Percentiles rank a stretch among this genome's conserved stretches.
Evolutionary conservation across 805 yeast species (phyloP).

Genomic region (Teunomyces gatunensis): DNA sequence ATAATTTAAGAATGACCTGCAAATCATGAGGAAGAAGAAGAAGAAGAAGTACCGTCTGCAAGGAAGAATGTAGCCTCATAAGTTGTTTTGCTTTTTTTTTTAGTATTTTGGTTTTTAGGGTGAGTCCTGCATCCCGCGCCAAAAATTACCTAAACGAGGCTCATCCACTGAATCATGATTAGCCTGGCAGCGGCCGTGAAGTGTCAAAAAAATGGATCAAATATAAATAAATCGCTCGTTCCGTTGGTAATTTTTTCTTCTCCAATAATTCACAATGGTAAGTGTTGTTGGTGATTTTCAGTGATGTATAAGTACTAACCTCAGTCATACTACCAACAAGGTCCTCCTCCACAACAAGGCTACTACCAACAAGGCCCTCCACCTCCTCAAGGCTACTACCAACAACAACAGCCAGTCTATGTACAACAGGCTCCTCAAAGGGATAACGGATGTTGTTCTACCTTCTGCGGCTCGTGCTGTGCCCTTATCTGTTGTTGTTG

Average conservation of each 20-base stretch:
- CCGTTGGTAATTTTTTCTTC: background rate
- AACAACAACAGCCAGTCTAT: constrained; percentile 34
- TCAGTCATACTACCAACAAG: constrained; percentile 16
- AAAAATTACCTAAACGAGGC: background rate
- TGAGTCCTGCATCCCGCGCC: background rate
- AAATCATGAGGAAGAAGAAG: too few species aligned
- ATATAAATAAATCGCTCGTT: constrained; percentile 3
- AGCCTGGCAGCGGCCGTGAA: background rate
- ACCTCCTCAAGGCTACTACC: constrained; percentile 24
- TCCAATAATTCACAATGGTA: background rate
- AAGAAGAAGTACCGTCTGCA: too few species aligned
- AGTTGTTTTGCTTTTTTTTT: too few species aligned
- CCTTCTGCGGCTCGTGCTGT: constrained; percentile 15
- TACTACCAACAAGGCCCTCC: constrained; percentile 26
- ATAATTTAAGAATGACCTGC: too few species aligned
- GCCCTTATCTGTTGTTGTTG: constrained; percentile 17
- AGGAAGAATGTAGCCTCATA: too few species aligned
- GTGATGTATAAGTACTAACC: constrained; percentile 1
- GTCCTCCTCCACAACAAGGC: constrained; percentile 17
- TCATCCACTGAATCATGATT: background rate
- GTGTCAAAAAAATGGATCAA: background rate
- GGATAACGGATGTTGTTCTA: constrained; percentile 24
- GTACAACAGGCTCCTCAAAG: constrained; percentile 25
- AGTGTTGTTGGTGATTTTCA: background rate
- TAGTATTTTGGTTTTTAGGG: too few species aligned